Evolutionary conservation across 352 stramenopile species (phyloP), one percentile per base, ranked within the genome.

Genomic region (Phytopythium helicoides): DNA sequence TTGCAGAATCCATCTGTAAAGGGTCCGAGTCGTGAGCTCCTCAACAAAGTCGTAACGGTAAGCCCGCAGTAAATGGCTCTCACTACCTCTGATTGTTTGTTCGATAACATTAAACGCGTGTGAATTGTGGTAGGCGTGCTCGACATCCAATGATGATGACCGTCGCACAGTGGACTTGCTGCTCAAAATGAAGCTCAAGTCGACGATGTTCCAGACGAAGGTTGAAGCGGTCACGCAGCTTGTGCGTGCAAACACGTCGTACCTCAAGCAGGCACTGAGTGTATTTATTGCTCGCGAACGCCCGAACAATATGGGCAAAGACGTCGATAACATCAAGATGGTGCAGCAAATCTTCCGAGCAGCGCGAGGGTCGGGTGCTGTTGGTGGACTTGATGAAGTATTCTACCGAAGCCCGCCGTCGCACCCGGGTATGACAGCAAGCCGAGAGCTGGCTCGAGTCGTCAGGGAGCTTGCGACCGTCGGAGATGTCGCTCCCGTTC

Each of bases 291-390:
- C 66, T 14, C 76, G 81, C 16, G 82, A 95, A 33, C 72, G 85
- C 2, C 77, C 82, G 6, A 92, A 89, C 64, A 91, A 89, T 39
- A 86, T 92, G 65, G 79, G 82, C 21, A 81, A 89, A 56, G 85
- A 95, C 36, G 76, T 93, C 4, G 85, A 95, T 69, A 95, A 95
- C 57, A 89, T 95, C 53, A 95, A 95, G 56, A 91, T 95, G 69
- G 71, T 95, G 10, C 85, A 92, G 60, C 85, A 93, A 39, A 92
- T 95, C 23, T 92, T 95, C 41, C 74, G 81, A 16, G 80, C 85
- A 3, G 81, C 75, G 0, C 74, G 81, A 15, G 66, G 62, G 18
- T 15, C 42, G 7, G 23, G 42, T 23, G 25, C 23, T 10, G 14
- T n/a, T 15, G 25, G 11, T 19, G 23, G 16, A 23, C 41, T 64